A percentile compares a stretch with the other conserved stretches of the same genome.
phyloP scores from a whole-genome alignment of 2,329 filamentous ascomycete genomes.

The Cryphonectria parasitica region DNA sequence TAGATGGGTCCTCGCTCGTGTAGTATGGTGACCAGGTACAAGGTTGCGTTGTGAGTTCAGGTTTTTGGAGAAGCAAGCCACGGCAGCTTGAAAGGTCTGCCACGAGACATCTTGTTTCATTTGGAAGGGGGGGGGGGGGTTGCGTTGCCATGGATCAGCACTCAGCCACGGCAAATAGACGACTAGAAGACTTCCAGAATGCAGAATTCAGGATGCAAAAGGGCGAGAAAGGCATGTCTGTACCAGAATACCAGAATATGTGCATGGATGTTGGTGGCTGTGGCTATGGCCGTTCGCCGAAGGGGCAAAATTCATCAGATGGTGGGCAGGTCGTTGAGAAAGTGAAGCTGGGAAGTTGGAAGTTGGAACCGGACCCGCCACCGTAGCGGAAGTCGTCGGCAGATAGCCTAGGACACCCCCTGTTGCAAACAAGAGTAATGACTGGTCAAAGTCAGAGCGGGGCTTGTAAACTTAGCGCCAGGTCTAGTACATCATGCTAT shows the following conservation, averaged over 20 bases:
- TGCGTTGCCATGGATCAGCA: neutral
- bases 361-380: neutral
- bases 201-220: neutral
- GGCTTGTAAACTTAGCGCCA: neutral
- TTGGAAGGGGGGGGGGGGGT: neutral
- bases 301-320: neutral
- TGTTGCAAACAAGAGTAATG: neutral
- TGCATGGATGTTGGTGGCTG: neutral
- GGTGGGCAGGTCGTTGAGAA: neutral
- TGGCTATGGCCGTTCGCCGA: neutral
- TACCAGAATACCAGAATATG: neutral
- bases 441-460: neutral
- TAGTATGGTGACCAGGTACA: neutral
- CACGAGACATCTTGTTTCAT: conserved; percentile 8
- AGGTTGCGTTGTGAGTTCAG: neutral
- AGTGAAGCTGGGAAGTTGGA: conserved; percentile 5
- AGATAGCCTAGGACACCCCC: neutral
- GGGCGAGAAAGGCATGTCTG: neutral
- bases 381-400: conserved; percentile 4
- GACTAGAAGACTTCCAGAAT: conserved; percentile 3
- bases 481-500: neutral
- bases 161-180: neutral
- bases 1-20: neutral
- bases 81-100: conserved; percentile 3
- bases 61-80: conserved; percentile 10